Conservation (phyloP, 352 stramenopile species). For the Pythium periplocum region DNA sequence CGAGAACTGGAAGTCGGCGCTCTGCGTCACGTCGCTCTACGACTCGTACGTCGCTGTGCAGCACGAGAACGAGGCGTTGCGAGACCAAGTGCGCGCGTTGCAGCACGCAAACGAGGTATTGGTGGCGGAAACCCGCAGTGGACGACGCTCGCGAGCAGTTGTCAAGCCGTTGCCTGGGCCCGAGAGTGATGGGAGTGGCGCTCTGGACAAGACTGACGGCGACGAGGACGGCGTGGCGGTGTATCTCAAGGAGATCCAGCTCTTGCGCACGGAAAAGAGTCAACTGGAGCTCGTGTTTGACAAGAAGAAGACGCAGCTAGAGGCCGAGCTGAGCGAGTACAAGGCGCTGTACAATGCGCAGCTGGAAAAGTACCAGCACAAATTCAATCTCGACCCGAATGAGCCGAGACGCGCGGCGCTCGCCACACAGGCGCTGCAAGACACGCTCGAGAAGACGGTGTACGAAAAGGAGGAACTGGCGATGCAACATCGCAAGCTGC, state of each 20-base stretch:
- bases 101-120: constrained; percentile 30
- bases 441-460: constrained; percentile 49
- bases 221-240: constrained; percentile 16
- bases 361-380: constrained; percentile 45
- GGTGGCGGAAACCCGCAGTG: background rate
- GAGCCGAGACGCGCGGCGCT: constrained; percentile 42
- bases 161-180: too few species aligned
- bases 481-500: constrained; percentile 31
- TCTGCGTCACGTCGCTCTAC: constrained; percentile 73
- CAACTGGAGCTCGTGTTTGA: constrained; percentile 31
- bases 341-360: constrained; percentile 33
- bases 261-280: constrained; percentile 46
- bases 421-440: constrained; percentile 42
- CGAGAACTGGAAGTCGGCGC: constrained; percentile 63
- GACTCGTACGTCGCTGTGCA: constrained; percentile 65
- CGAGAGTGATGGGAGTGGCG: background rate
- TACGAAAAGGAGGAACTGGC: constrained; percentile 67
- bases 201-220: constrained; percentile 10
- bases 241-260: constrained; percentile 36
- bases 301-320: constrained; percentile 29
- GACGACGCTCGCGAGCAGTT: too few species aligned
- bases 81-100: constrained; percentile 22
- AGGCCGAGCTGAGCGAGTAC: constrained; percentile 20
- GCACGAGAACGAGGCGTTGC: constrained; percentile 40
- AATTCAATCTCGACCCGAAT: constrained; percentile 48